These are phyloP conservation scores for Galium porrigens DNA, from an alignment of 305 asterid genomes.

Conservation along the genomic window DNA sequence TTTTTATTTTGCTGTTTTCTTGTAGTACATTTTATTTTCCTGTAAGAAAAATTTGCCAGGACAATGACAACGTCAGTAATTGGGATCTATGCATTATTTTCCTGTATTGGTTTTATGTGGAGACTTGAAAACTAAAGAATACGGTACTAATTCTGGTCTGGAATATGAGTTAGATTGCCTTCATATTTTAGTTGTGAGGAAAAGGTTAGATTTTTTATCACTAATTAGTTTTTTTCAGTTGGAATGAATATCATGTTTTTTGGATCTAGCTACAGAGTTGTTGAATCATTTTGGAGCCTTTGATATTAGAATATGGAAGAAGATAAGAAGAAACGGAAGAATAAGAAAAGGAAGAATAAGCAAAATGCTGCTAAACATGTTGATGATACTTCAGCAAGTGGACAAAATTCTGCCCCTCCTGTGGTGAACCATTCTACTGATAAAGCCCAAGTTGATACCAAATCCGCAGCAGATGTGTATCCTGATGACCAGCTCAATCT, in stretches of 20 bases:
- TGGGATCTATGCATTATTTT: neutral
- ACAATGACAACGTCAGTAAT: neutral
- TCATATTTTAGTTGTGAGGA: neutral
- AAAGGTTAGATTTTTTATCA: neutral
- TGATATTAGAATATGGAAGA: slow-evolving; percentile 7
- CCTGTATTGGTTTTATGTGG: neutral
- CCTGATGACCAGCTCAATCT: neutral
- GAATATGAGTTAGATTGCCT: neutral
- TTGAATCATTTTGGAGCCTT: slow-evolving; percentile 1
- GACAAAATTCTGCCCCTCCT: neutral
- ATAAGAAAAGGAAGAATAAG: slow-evolving; percentile 10
- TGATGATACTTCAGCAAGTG: neutral
- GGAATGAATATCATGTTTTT: neutral
- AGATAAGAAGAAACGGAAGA: slow-evolving; percentile 11
- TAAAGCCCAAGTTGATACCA: neutral
- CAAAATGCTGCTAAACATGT: neutral
- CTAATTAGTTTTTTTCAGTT: neutral
- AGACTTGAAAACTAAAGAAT: neutral
- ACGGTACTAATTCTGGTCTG: neutral
- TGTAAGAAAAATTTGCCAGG: neutral
- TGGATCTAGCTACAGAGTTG: neutral
- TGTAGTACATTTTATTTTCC: neutral
- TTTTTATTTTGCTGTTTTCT: neutral
- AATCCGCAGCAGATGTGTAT: neutral
- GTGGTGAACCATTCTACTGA: neutral